phyloP scores from a whole-genome alignment of 345 rosid species.

The Reutealis trisperma region DNA sequence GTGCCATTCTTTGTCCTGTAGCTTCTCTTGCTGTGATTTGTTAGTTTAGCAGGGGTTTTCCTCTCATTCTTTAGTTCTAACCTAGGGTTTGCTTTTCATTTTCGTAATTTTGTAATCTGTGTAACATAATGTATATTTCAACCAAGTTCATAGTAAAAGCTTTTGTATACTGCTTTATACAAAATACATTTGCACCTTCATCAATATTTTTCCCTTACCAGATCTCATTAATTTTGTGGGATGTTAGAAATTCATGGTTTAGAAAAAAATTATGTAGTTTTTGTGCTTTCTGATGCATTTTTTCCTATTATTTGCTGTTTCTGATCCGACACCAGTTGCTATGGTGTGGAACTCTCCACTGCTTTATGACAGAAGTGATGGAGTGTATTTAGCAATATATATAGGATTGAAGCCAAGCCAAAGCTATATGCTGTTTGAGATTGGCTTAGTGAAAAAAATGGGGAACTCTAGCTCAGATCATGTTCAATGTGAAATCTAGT shows the following conservation, averaged over 20 bases:
- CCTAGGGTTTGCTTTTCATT: constrained; percentile 18
- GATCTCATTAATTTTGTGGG: neutral
- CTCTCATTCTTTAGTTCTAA: constrained; percentile 31
- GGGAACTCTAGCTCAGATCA: neutral
- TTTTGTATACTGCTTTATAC: constrained; percentile 9
- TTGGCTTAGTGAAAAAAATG: neutral
- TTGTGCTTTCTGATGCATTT: too few relatives aligned
- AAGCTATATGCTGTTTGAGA: neutral
- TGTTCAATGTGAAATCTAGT: neutral
- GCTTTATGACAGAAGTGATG: too few relatives aligned
- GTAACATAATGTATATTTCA: constrained; percentile 67
- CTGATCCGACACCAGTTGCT: too few relatives aligned
- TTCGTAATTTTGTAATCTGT: constrained; percentile 33
- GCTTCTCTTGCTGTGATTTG: constrained; percentile 31
- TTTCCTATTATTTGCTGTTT: too few relatives aligned
- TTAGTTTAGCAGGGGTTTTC: constrained; percentile 26
- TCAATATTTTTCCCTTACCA: neutral
- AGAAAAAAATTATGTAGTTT: too few relatives aligned
- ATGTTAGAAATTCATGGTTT: too few relatives aligned
- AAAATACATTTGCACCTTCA: neutral
- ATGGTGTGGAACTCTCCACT: too few relatives aligned
- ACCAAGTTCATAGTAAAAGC: constrained; percentile 33
- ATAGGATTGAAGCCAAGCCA: neutral
- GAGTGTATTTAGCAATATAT: neutral
- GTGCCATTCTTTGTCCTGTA: constrained; percentile 50